A percentile compares a stretch with the other conserved stretches of the same genome.
phyloP scores from a whole-genome alignment of 768 basidiomycete species.

The Nidularia pulvinata region DNA sequence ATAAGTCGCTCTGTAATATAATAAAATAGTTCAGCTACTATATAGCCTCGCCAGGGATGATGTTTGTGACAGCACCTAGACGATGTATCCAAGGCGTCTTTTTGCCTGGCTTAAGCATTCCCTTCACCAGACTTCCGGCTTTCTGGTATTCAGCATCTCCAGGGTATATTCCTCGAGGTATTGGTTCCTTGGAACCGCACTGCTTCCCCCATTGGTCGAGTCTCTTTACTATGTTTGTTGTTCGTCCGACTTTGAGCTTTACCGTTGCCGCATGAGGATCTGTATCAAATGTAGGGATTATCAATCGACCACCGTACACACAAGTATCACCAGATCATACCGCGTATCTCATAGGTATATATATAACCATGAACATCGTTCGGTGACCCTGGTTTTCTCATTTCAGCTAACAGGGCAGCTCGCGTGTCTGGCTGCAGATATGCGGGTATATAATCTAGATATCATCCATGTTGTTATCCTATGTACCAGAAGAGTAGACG shows the following conservation, averaged over 20 bases:
- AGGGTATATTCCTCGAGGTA: conserved; percentile 77
- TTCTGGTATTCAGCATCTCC: conserved; percentile 40
- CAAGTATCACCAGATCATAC: conserved; percentile 27
- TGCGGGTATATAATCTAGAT: conserved; percentile 65
- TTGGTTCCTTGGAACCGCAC: conserved; percentile 75
- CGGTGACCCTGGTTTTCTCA: conserved; percentile 46
- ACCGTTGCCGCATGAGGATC: conserved; percentile 28
- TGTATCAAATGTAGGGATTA: not conserved
- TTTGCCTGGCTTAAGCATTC: conserved; percentile 59
- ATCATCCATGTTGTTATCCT: not conserved
- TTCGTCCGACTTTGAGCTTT: conserved; percentile 79
- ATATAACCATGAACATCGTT: conserved; percentile 77
- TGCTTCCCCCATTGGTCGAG: conserved; percentile 83
- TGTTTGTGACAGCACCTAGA: conserved; percentile 34
- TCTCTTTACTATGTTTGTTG: conserved; percentile 70
- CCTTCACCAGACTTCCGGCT: conserved; percentile 57
- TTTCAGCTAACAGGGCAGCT: conserved; percentile 43
- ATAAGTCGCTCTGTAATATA: conserved; percentile 59
- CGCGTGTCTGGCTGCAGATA: conserved; percentile 66
- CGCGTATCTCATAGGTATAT: conserved; percentile 80
- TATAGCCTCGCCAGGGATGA: not conserved
- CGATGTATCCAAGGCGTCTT: conserved; percentile 71
- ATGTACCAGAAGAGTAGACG: conserved; percentile 1
- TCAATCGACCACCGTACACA: not conserved
- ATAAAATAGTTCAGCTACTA: conserved; percentile 1